Conservation (phyloP, 1,284 basidiomycete genomes). For the Tetrapyrgos nigripes region DNA sequence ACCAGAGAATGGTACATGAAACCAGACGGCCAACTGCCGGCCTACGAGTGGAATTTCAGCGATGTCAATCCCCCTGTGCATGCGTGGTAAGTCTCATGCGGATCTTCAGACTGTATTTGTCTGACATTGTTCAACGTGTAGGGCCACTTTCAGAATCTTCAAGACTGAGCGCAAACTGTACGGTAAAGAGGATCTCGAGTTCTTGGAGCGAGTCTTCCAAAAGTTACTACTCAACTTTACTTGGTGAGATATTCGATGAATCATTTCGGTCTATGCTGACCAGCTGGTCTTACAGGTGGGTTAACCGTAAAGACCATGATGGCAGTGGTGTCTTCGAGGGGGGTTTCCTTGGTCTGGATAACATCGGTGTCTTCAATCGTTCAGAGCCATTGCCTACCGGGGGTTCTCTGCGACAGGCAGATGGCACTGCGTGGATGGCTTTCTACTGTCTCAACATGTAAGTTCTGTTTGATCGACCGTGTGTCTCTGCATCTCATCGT, state of each 20-base stretch:
- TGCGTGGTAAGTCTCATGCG: constrained; percentile 71
- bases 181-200: constrained; percentile 89
- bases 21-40: constrained; percentile 96
- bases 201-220: constrained; percentile 98
- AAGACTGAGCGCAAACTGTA: constrained; percentile 97
- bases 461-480: constrained; percentile 26
- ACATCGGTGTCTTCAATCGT: constrained; percentile 98
- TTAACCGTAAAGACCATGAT: constrained; percentile 95
- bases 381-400: constrained; percentile 96
- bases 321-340: constrained; percentile 98
- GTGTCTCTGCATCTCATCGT: background rate
- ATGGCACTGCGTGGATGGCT: constrained; percentile 99
- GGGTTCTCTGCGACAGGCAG: constrained; percentile 91
- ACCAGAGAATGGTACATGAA: constrained; percentile 99
- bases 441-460: constrained; percentile 97
- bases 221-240: constrained; percentile 97
- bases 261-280: constrained; percentile 3
- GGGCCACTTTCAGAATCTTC: constrained; percentile 96
- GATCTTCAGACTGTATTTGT: background rate
- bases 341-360: constrained; percentile 97
- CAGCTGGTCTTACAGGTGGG: constrained; percentile 75
- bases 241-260: constrained; percentile 61
- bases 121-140: constrained; percentile 27
- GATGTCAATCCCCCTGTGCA: constrained; percentile 98
- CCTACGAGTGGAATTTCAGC: constrained; percentile 99